phyloP scores from a whole-genome alignment of 768 basidiomycete genomes.

The Pisolithus marmoratus region DNA sequence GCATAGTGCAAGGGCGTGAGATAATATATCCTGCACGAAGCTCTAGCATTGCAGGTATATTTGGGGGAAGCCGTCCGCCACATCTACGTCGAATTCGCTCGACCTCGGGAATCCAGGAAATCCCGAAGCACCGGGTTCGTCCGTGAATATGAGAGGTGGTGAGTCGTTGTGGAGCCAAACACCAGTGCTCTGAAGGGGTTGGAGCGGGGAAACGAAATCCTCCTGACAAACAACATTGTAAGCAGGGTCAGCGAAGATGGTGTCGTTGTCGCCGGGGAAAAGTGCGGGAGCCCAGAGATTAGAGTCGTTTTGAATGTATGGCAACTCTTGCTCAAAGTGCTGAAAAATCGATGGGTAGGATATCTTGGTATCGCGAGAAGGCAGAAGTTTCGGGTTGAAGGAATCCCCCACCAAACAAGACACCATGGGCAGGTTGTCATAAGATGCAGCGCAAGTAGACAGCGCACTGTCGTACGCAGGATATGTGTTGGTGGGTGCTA shows the following conservation, averaged over 20 bases:
- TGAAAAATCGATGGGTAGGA: no score
- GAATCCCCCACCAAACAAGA: not conserved
- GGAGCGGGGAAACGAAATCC: no score
- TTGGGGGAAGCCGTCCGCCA: not conserved
- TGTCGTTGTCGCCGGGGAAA: no score
- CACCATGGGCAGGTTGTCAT: not conserved
- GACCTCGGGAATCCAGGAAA: not conserved
- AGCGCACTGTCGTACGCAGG: not conserved
- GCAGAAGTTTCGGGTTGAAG: not conserved
- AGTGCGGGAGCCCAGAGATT: no score
- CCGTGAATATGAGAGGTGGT: not conserved
- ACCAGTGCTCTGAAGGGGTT: no score
- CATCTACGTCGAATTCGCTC: not conserved
- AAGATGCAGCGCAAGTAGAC: not conserved
- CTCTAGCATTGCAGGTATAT: not conserved
- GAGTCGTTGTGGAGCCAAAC: not conserved
- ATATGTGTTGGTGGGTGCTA: not conserved
- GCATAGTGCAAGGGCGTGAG: not conserved
- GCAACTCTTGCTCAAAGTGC: no score
- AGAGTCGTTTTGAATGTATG: no score
- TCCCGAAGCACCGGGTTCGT: not conserved
- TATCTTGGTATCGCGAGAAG: no score
- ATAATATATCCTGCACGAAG: not conserved
- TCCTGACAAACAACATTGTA: no score
- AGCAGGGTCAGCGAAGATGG: no score